These are phyloP conservation scores for Sporothrix luriei DNA, from an alignment of 2,329 filamentous ascomycete genomes.

Conservation along the genomic window DNA sequence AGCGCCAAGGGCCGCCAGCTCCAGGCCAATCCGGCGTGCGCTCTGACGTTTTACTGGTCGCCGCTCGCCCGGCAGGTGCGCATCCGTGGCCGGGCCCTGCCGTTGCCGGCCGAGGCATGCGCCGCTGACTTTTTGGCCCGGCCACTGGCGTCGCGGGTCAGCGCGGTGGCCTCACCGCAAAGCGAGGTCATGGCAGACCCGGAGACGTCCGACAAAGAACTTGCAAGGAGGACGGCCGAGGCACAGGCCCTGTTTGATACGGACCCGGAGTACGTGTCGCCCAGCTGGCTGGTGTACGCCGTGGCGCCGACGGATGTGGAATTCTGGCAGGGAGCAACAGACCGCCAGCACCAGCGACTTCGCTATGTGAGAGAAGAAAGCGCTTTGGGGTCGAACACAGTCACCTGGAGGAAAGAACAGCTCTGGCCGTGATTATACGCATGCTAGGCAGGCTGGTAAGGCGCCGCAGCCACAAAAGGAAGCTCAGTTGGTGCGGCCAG, in stretches of 20 bases:
- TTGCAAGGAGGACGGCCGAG: neutral
- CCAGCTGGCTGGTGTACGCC: slow-evolving; percentile 33
- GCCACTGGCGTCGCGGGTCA: slow-evolving; percentile 28
- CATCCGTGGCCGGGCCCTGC: slow-evolving; percentile 28
- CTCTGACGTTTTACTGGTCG: slow-evolving; percentile 34
- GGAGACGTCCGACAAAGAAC: neutral
- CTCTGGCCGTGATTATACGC: slow-evolving; percentile 30
- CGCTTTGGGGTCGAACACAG: neutral
- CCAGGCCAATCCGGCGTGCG: neutral
- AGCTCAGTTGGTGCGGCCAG: too few species aligned
- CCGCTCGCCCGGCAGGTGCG: slow-evolving; percentile 32
- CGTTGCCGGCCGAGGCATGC: slow-evolving; percentile 26
- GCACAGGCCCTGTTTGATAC: slow-evolving; percentile 17
- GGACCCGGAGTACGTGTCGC: slow-evolving; percentile 31
- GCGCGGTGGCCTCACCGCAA: slow-evolving; percentile 28
- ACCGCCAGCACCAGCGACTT: slow-evolving; percentile 32
- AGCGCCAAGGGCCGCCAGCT: slow-evolving; percentile 34
- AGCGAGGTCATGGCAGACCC: slow-evolving; percentile 25
- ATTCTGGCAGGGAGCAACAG: slow-evolving; percentile 34
- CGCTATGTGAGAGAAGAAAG: slow-evolving; percentile 28
- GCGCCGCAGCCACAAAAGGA: neutral
- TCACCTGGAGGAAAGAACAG: slow-evolving; percentile 28
- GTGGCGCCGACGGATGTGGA: slow-evolving; percentile 31
- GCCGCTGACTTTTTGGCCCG: slow-evolving; percentile 31
- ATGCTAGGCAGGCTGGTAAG: neutral